These are phyloP conservation scores for Vitis hybrid DNA, from an alignment of 177 flowering plant species.

Conservation along the genomic window DNA sequence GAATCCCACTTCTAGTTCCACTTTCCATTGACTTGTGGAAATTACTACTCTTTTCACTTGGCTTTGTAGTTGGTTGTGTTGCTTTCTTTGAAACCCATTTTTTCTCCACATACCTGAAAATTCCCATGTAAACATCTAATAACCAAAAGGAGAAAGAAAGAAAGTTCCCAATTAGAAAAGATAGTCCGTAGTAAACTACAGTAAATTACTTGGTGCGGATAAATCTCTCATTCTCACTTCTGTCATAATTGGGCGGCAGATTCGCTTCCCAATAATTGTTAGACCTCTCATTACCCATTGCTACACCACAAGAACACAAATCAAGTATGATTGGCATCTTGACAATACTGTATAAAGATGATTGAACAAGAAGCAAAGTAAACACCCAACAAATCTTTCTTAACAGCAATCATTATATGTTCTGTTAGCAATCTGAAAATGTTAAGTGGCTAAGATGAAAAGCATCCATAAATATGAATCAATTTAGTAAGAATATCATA, in stretches of 20 bases:
- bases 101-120: conserved; percentile 38
- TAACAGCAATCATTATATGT: background rate
- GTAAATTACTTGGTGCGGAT: conserved; percentile 43
- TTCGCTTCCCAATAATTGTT: conserved; percentile 50
- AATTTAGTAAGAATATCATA: background rate
- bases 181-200: background rate
- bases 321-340: background rate
- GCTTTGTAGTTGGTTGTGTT: conserved; percentile 10
- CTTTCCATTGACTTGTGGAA: conserved; percentile 6
- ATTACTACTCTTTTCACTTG: background rate
- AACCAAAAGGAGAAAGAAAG: background rate
- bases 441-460: too few relatives aligned
- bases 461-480: background rate
- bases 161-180: background rate
- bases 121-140: background rate
- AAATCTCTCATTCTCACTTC: conserved; percentile 27
- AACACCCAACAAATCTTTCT: background rate
- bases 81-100: conserved; percentile 30
- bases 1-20: conserved; percentile 5
- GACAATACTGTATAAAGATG: background rate
- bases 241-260: conserved; percentile 32
- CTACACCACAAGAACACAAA: conserved; percentile 14
- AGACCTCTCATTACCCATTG: conserved; percentile 44
- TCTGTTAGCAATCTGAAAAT: background rate
- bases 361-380: background rate